phyloP scores from a whole-genome alignment of 805 yeast species.

The Wickerhamiella dianesei region DNA sequence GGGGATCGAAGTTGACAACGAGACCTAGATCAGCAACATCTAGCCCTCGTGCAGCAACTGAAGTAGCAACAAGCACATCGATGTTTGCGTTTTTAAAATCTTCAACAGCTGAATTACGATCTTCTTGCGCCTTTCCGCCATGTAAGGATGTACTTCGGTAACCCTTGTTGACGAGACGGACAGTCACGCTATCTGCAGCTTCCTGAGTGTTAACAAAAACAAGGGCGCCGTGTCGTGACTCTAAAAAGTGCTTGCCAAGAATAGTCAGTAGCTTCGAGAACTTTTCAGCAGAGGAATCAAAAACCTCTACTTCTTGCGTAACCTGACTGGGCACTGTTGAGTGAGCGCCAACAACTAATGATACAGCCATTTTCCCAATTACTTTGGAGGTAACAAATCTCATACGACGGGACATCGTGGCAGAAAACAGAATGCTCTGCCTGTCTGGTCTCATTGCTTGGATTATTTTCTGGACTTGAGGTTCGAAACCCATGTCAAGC shows the following conservation, averaged over 20 bases:
- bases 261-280: conserved; percentile 41
- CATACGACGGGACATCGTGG: conserved; percentile 78
- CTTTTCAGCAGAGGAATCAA: conserved; percentile 39
- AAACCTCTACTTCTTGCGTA: conserved; percentile 52
- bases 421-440: conserved; percentile 84
- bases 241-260: conserved; percentile 32
- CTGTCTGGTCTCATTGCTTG: conserved; percentile 68
- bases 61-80: conserved; percentile 69
- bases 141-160: conserved; percentile 60
- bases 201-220: conserved; percentile 82
- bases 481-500: conserved; percentile 96
- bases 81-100: conserved; percentile 52
- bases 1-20: conserved; percentile 72
- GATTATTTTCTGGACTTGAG: conserved; percentile 76
- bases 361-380: not conserved
- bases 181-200: conserved; percentile 60
- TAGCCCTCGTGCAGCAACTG: conserved; percentile 87
- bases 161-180: conserved; percentile 38
- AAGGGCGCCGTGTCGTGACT: conserved; percentile 31
- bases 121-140: conserved; percentile 84
- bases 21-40: conserved; percentile 78
- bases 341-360: conserved; percentile 49
- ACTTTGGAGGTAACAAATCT: conserved; percentile 39
- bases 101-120: conserved; percentile 58
- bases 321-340: conserved; percentile 74